A percentile compares a stretch with the other conserved stretches of the same genome.
Evolutionary conservation across 495 filamentous ascomycete species (phyloP).

Genomic region (Hypoxylon fuscum): DNA sequence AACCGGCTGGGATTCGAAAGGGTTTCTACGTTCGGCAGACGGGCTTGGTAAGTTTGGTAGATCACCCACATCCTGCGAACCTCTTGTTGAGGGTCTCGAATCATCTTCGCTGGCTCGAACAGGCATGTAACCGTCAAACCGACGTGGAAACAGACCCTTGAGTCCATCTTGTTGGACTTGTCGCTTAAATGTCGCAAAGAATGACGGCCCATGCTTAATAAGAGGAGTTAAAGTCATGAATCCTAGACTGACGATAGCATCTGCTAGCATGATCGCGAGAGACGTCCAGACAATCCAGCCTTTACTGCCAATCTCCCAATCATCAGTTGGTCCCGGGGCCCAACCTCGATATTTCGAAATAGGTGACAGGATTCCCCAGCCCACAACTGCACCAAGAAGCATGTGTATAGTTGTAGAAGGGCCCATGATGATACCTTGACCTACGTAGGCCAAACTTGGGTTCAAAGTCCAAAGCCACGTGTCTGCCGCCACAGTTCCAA

Average conservation of each 20-base stretch:
- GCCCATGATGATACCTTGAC: conserved; percentile 88
- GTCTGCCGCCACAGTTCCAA: conserved; percentile 75
- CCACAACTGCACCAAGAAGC: conserved; percentile 88
- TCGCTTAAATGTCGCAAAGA: conserved; percentile 17
- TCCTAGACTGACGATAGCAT: conserved; percentile 86
- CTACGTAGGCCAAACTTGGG: conserved; percentile 92
- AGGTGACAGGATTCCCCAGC: conserved; percentile 92
- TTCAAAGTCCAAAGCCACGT: conserved; percentile 97
- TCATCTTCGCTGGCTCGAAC: conserved; percentile 31
- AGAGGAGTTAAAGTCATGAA: conserved; percentile 77
- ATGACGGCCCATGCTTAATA: conserved; percentile 25
- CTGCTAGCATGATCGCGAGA: conserved; percentile 94
- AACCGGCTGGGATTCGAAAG: conserved; percentile 12
- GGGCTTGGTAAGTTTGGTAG: conserved; percentile 24
- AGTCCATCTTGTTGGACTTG: conserved; percentile 28
- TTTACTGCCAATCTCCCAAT: conserved; percentile 92
- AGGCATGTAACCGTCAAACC: conserved; percentile 21
- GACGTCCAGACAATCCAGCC: conserved; percentile 99
- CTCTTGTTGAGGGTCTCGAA: conserved; percentile 27
- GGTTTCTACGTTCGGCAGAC: conserved; percentile 41
- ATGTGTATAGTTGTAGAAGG: conserved; percentile 94
- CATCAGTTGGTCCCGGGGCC: conserved; percentile 85
- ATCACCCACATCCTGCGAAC: conserved; percentile 19
- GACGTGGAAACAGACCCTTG: conserved; percentile 29
- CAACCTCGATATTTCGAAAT: conserved; percentile 85